A percentile compares a stretch with the other conserved stretches of the same genome.
These are phyloP conservation scores for Stephania cephalantha DNA, from an alignment of 164 flowering plant species.

Conservation along the genomic window DNA sequence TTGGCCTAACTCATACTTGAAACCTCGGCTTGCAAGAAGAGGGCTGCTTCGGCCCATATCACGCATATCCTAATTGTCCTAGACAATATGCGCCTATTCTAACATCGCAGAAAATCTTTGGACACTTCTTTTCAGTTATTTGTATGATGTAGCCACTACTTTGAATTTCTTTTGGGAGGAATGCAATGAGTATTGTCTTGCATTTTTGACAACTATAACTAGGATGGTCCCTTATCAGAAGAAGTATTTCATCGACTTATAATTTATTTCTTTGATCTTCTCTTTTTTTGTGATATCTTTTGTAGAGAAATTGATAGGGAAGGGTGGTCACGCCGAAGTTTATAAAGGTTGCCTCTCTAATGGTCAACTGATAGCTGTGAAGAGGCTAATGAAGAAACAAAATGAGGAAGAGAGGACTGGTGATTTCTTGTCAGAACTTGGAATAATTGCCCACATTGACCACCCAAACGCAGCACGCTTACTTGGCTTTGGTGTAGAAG, in stretches of 20 bases:
- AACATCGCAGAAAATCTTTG: no score
- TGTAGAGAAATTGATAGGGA: conserved; percentile 75
- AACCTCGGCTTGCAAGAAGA: no score
- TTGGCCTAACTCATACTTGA: no score
- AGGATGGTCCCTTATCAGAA: neutral
- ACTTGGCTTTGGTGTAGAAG: conserved; percentile 68
- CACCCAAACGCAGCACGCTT: conserved; percentile 81
- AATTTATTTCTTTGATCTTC: neutral
- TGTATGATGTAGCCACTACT: no score
- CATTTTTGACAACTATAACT: no score
- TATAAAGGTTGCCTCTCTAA: conserved; percentile 66
- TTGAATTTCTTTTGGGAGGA: no score
- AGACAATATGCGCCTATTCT: no score
- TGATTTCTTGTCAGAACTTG: conserved; percentile 91
- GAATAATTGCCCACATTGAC: conserved; percentile 83
- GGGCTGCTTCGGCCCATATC: no score
- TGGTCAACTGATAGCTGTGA: conserved; percentile 80
- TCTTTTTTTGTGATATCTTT: conserved; percentile 1
- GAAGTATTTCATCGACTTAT: neutral
- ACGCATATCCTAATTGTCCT: no score
- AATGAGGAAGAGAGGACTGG: conserved; percentile 52
- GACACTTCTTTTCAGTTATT: no score
- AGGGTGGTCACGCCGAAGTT: conserved; percentile 92
- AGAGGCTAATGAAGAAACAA: conserved; percentile 52
- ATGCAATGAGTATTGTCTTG: no score